phyloP scores from a whole-genome alignment of 2,329 filamentous ascomycete genomes.

The Xenoacremonium recifei region DNA sequence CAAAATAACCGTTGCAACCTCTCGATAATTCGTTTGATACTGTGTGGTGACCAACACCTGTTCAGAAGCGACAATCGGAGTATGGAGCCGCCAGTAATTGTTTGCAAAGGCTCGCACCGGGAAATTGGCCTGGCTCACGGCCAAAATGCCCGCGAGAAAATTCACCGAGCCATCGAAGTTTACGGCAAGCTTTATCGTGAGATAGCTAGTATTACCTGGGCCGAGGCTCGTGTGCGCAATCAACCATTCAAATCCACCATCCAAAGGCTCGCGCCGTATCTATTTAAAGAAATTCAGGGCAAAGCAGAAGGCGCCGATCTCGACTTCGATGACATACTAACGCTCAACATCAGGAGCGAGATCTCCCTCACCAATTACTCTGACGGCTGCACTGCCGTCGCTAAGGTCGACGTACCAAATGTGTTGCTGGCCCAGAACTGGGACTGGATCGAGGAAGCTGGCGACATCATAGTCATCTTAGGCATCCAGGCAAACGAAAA shows the following conservation, averaged over 20 bases:
- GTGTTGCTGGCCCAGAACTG: neutral
- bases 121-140: neutral
- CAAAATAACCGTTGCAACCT: no score
- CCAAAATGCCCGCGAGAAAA: neutral
- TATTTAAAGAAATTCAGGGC: neutral
- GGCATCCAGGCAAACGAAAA: neutral
- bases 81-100: no score
- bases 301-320: neutral
- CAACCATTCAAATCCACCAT: neutral
- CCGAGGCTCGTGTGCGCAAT: neutral
- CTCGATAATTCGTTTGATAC: no score
- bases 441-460: neutral
- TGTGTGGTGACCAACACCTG: no score
- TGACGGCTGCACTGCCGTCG: neutral
- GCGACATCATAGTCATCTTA: neutral
- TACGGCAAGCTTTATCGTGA: neutral
- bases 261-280: neutral
- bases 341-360: neutral
- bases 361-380: neutral
- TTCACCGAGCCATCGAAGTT: neutral
- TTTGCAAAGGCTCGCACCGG: neutral
- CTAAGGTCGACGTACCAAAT: no score
- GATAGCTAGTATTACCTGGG: neutral
- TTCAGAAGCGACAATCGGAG: no score
- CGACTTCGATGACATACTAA: neutral